These are phyloP conservation scores for Salvia miltiorrhiza DNA, from an alignment of 257 asterid species.

Conservation along the genomic window DNA sequence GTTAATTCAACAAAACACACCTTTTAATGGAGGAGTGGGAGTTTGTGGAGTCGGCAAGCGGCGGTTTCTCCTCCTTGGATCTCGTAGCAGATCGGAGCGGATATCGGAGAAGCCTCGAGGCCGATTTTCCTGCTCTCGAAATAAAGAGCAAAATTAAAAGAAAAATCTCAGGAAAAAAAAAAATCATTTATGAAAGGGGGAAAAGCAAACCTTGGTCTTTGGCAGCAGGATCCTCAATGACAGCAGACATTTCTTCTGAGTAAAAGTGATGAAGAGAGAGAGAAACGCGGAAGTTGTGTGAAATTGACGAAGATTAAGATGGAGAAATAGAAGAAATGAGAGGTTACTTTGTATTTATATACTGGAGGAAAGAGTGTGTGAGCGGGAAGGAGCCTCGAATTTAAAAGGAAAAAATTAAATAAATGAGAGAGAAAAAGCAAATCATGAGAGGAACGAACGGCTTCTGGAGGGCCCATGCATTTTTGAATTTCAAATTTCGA, in stretches of 20 bases:
- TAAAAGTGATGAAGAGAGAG: neutral
- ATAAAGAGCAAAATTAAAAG: constrained; percentile 4
- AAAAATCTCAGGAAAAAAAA: neutral
- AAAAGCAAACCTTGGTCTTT: constrained; percentile 35
- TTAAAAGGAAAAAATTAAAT: constrained; percentile 4
- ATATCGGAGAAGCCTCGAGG: constrained; percentile 75
- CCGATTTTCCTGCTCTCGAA: constrained; percentile 35
- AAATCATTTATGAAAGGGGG: neutral
- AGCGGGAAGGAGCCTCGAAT: constrained; percentile 34
- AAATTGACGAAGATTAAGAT: neutral
- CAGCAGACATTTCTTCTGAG: constrained; percentile 12
- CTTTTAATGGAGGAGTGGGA: constrained; percentile 47
- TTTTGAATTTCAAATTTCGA: constrained; percentile 40
- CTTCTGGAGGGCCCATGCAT: constrained; percentile 26
- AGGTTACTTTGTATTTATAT: constrained; percentile 8
- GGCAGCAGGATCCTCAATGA: constrained; percentile 54
- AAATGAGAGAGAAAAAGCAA: neutral
- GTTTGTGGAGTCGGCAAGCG: constrained; percentile 53
- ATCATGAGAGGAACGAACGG: constrained; percentile 22
- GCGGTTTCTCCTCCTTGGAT: constrained; percentile 65
- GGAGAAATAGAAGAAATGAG: neutral
- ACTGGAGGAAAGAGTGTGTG: constrained; percentile 1
- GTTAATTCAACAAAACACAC: constrained; percentile 8
- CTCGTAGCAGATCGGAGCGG: constrained; percentile 80
- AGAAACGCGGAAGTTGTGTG: neutral